phyloP scores from a whole-genome alignment of 2,329 filamentous ascomycete genomes.

The Sphaerulina vaccinii region DNA sequence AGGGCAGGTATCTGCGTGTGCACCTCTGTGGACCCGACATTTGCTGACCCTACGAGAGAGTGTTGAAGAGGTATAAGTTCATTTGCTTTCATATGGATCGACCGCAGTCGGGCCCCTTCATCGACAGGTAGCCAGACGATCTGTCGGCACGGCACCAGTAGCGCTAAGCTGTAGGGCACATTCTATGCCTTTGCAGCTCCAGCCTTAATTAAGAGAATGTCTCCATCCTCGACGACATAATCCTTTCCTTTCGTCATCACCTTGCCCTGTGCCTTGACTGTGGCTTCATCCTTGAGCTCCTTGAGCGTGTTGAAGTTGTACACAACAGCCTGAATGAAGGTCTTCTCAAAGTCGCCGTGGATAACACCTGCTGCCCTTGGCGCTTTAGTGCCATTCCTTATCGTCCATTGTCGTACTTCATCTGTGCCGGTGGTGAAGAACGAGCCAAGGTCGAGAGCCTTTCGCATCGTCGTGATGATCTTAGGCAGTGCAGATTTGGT shows the following conservation, averaged over 20 bases:
- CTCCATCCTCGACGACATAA: slow-evolving; percentile 83
- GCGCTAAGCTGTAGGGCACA: no score
- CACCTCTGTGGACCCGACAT: no score
- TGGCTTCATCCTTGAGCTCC: slow-evolving; percentile 83
- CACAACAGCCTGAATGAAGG: slow-evolving; percentile 93
- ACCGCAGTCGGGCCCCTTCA: slow-evolving; percentile 13
- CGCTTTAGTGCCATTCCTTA: slow-evolving; percentile 94
- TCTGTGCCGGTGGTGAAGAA: slow-evolving; percentile 98
- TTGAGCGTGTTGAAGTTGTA: slow-evolving; percentile 83
- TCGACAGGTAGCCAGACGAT: no score
- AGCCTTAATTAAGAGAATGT: slow-evolving; percentile 83
- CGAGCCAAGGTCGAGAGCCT: slow-evolving; percentile 81
- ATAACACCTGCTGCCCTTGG: slow-evolving; percentile 97
- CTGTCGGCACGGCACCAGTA: no score
- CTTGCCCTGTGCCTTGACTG: slow-evolving; percentile 92
- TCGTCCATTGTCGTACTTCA: slow-evolving; percentile 98
- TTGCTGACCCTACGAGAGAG: no score
- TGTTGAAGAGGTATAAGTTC: no score
- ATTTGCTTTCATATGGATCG: slow-evolving; percentile 14
- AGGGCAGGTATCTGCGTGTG: no score
- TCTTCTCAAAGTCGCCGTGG: slow-evolving; percentile 98
- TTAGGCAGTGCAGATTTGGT: slow-evolving; percentile 89
- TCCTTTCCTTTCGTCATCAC: slow-evolving; percentile 99
- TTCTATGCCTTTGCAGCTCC: slow-evolving; percentile 67
- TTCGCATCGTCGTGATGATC: slow-evolving; percentile 89